phyloP scores from a whole-genome alignment of 2,329 filamentous ascomycete genomes.

The Scedosporium aurantiacum region DNA sequence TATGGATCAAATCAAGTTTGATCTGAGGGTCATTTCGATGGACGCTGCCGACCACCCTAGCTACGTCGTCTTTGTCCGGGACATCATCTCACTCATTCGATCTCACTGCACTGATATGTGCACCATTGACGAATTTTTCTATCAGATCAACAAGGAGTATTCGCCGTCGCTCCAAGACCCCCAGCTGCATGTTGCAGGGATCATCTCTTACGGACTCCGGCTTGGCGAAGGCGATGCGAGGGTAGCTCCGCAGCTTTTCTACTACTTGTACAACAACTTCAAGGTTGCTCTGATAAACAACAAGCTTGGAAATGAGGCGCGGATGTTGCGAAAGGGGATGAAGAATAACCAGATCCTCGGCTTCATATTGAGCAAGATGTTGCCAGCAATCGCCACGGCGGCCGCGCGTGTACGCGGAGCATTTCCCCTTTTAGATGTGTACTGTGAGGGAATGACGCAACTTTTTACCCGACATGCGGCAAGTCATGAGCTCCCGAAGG shows the following conservation, averaged over 20 bases:
- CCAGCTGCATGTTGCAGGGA: constrained; percentile 42
- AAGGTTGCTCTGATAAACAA: constrained; percentile 41
- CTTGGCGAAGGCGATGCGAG: constrained; percentile 37
- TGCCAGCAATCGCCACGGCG: constrained; percentile 39
- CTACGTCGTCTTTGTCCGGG: constrained; percentile 41
- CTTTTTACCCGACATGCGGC: constrained; percentile 10
- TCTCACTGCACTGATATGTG: constrained; percentile 43
- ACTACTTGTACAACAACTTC: constrained; percentile 46
- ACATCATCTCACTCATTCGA: constrained; percentile 41
- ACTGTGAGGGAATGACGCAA: constrained; percentile 29
- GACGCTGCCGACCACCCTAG: constrained; percentile 27
- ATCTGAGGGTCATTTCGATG: constrained; percentile 29
- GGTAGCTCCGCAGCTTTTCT: constrained; percentile 39
- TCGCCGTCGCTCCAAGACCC: constrained; percentile 44
- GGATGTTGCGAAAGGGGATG: constrained; percentile 38
- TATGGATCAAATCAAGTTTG: constrained; percentile 44
- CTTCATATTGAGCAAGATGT: constrained; percentile 41
- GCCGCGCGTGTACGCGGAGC: constrained; percentile 22
- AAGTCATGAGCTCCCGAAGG: constrained; percentile 19
- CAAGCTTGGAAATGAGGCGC: constrained; percentile 33
- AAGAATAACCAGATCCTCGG: constrained; percentile 28
- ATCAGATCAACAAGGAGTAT: constrained; percentile 44
- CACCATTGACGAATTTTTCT: constrained; percentile 43
- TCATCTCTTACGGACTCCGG: constrained; percentile 44
- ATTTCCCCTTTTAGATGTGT: constrained; percentile 40